phyloP scores from a whole-genome alignment of 352 stramenopile genomes.

The Thalassiosira mediterranea region DNA sequence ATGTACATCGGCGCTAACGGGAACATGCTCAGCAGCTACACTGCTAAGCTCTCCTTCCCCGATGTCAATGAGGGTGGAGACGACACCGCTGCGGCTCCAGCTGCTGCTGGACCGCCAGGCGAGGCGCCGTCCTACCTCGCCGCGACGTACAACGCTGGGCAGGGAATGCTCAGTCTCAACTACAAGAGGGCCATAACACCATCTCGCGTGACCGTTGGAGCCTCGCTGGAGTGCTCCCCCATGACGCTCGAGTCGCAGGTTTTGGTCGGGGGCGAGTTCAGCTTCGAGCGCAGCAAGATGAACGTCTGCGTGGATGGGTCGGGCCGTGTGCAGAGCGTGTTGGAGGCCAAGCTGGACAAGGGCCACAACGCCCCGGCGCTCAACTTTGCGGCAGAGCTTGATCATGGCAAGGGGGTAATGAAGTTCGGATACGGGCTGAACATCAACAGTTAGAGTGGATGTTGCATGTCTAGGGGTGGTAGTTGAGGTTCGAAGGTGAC shows the following conservation, averaged over 20 bases:
- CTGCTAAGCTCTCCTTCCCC: slow-evolving; percentile 67
- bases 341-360: slow-evolving; percentile 77
- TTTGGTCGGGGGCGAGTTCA: slow-evolving; percentile 76
- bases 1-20: slow-evolving; percentile 79
- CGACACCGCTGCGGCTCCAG: background rate
- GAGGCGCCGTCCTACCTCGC: slow-evolving; percentile 45
- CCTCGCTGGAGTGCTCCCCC: slow-evolving; percentile 64
- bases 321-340: slow-evolving; percentile 58
- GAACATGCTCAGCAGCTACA: slow-evolving; percentile 70
- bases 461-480: too few relatives aligned
- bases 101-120: background rate
- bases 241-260: slow-evolving; percentile 67
- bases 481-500: too few relatives aligned
- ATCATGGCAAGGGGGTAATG: slow-evolving; percentile 77
- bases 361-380: slow-evolving; percentile 63
- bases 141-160: slow-evolving; percentile 65
- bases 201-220: slow-evolving; percentile 67
- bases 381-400: slow-evolving; percentile 70
- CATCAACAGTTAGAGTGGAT: slow-evolving; percentile 54
- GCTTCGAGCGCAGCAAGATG: slow-evolving; percentile 71
- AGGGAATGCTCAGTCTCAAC: slow-evolving; percentile 63
- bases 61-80: slow-evolving; percentile 11
- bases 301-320: slow-evolving; percentile 67
- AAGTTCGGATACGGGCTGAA: slow-evolving; percentile 81
- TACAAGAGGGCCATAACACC: slow-evolving; percentile 77